A percentile compares a stretch with the other conserved stretches of the same genome.
Evolutionary conservation across 2,329 filamentous ascomycete species (phyloP).

Genomic region (Anthostomella pinea): DNA sequence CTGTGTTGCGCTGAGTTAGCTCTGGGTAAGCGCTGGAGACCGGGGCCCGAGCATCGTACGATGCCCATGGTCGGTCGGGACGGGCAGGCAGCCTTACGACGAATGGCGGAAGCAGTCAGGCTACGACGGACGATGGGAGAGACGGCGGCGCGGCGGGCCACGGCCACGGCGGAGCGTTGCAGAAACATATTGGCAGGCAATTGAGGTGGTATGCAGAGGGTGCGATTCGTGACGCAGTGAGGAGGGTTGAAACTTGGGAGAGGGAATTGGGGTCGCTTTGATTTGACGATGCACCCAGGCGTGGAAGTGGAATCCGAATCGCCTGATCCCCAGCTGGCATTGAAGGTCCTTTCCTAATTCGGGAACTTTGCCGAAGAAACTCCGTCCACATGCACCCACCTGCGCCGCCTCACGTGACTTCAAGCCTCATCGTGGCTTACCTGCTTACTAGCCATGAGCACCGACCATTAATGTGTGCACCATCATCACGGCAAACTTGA

Average conservation of each 20-base stretch:
- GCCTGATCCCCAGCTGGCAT: too few relatives aligned
- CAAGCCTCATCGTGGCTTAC: background rate
- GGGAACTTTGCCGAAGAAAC: background rate
- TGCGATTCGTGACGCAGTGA: slow-evolving; percentile 10
- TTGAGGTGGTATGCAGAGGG: slow-evolving; percentile 17
- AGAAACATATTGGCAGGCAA: slow-evolving; percentile 53
- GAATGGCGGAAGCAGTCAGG: slow-evolving; percentile 59
- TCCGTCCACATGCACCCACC: too few relatives aligned
- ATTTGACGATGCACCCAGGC: slow-evolving; percentile 32
- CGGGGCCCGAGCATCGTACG: slow-evolving; percentile 34
- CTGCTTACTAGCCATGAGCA: too few relatives aligned
- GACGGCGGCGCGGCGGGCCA: slow-evolving; percentile 58
- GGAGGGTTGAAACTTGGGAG: slow-evolving; percentile 21
- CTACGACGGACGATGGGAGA: slow-evolving; percentile 53
- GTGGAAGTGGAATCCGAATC: slow-evolving; percentile 11
- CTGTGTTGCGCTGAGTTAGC: slow-evolving; percentile 34
- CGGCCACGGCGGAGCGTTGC: slow-evolving; percentile 60
- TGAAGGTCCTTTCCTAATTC: slow-evolving; percentile 14
- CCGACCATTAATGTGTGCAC: too few relatives aligned
- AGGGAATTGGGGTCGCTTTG: slow-evolving; percentile 50
- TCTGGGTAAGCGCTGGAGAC: too few relatives aligned
- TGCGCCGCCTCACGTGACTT: slow-evolving; percentile 1
- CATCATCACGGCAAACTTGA: background rate
- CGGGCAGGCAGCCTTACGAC: slow-evolving; percentile 48
- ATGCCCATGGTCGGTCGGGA: slow-evolving; percentile 17